Base-by-base conservation (phyloP, 257 asterid genomes). In the Capsicum baccatum region DNA sequence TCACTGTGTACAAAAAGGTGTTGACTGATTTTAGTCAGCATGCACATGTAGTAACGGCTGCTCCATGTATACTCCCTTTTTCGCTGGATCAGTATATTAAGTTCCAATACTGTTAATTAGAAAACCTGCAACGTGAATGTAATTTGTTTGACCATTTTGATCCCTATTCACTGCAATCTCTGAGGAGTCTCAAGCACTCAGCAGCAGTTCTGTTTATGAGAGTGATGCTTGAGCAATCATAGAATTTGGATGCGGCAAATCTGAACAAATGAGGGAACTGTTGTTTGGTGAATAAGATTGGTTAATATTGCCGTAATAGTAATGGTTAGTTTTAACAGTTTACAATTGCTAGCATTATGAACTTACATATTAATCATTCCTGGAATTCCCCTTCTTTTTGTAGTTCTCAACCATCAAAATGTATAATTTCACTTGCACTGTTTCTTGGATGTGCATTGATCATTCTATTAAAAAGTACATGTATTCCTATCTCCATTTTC, bases 51-150 rank as follows among this genome's bases (percentile, higher is more conserved):
- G 59, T 73, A 3, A 17, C 80, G 11, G 2, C 33, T 73, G 42
- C 80, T 48, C 80, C 60, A 73, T 2, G 15, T 48, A 73, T 48
- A 48, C 80, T 48, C 59, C 60, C 19, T 73, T 73, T 37, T 73
- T 48, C 19, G 3, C 19, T 73, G 47, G 79, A 71, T 71, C 79
- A 71, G 6, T 71, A 37, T 26, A 63, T 21, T 10, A 63, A 63
- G 14, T 63, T 63, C 69, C 69, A 63, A 10, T 7, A 64, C 0
- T 64, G 11, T 26, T 26, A 64, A 35, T 26, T 64, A 64, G 71
- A 64, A 63, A 26, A 64, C 44, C 17, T 64, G 42, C 71, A 26
- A 64, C 44, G 44, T 64, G 71, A 64, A 13, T 44, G 6, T 26
- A 17, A 64, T 42, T 26, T 21, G 8, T 63, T 64, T 64, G 44